These are phyloP conservation scores for Phaeomoniella chlamydospora DNA, from an alignment of 2,329 filamentous ascomycete species.

Conservation along the genomic window DNA sequence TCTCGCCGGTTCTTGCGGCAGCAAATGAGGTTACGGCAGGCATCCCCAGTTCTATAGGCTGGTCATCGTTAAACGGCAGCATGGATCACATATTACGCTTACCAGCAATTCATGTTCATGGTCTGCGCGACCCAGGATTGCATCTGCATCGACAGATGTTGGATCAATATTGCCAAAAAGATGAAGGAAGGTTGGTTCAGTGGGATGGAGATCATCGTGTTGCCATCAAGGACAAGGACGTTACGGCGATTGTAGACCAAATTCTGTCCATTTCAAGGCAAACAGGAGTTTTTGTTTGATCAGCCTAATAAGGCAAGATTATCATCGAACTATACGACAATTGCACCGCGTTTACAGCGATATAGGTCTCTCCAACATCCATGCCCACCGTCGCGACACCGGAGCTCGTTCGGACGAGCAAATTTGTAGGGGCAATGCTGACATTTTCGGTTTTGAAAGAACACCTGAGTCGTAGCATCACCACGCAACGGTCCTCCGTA, in stretches of 20 bases:
- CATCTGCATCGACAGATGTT: slow-evolving; percentile 42
- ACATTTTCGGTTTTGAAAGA: too few species aligned
- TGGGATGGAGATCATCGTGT: slow-evolving; percentile 63
- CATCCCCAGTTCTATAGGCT: neutral
- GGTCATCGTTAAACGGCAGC: neutral
- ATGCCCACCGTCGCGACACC: too few species aligned
- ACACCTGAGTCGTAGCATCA: too few species aligned
- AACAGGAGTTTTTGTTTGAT: slow-evolving; percentile 28
- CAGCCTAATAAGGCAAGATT: too few species aligned
- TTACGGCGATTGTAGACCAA: slow-evolving; percentile 38
- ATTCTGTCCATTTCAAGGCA: slow-evolving; percentile 37
- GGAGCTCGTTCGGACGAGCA: too few species aligned
- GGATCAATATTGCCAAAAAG: slow-evolving; percentile 43
- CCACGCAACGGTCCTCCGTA: too few species aligned
- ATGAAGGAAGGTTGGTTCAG: slow-evolving; percentile 44
- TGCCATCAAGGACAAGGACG: slow-evolving; percentile 53
- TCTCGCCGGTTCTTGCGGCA: neutral
- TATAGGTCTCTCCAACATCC: too few species aligned
- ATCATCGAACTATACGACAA: too few species aligned
- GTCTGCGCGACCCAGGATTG: slow-evolving; percentile 44
- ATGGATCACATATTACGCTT: slow-evolving; percentile 22
- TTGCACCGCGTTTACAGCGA: too few species aligned
- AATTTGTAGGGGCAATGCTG: too few species aligned
- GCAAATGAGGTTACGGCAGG: neutral
- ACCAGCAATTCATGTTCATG: slow-evolving; percentile 57